Evolutionary conservation across 164 flowering plant genomes (phyloP).

Genomic region (Stephania yunnanensis): DNA sequence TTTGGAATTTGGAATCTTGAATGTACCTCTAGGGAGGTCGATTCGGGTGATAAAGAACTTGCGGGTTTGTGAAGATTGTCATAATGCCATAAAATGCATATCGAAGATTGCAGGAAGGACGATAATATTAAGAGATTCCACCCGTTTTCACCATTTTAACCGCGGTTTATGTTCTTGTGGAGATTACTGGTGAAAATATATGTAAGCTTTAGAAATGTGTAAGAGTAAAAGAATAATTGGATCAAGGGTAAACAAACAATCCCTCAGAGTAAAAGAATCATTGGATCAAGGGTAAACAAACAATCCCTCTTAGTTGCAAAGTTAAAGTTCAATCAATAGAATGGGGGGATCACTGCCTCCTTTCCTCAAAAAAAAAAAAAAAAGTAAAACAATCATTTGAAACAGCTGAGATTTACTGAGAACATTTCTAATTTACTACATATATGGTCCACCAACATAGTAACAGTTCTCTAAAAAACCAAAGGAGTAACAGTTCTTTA

Average conservation of each 20-base stretch:
- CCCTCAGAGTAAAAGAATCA: too few relatives aligned
- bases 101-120: conserved; percentile 60
- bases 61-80: conserved; percentile 85
- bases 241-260: too few relatives aligned
- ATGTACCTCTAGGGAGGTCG: conserved; percentile 65
- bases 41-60: conserved; percentile 89
- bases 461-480: too few relatives aligned
- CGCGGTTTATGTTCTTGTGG: conserved; percentile 76
- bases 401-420: too few relatives aligned
- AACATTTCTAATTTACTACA: too few relatives aligned
- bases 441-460: too few relatives aligned
- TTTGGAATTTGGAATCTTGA: conserved; percentile 75
- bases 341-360: conserved; percentile 48
- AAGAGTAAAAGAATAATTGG: too few relatives aligned
- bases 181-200: conserved; percentile 67
- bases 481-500: too few relatives aligned
- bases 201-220: too few relatives aligned
- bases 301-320: too few relatives aligned
- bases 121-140: conserved; percentile 71
- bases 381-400: conserved; percentile 19
- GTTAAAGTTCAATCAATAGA: conserved; percentile 85
- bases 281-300: too few relatives aligned
- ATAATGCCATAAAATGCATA: conserved; percentile 70
- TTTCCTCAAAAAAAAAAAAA: too few relatives aligned
- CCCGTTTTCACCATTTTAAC: conserved; percentile 84